phyloP scores from a whole-genome alignment of 129 eudicot species.

The Flaveria robusta region DNA sequence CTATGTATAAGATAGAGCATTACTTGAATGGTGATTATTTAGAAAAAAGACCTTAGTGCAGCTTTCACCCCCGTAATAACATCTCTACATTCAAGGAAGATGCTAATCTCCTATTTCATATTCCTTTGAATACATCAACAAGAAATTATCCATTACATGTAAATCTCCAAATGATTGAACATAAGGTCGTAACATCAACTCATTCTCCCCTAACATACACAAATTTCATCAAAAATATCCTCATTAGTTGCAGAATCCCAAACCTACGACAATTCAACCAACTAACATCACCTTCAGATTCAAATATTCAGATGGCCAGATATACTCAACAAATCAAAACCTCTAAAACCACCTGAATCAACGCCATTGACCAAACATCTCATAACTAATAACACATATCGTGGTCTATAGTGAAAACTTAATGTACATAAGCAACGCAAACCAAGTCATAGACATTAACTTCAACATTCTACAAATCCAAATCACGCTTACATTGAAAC shows the following conservation, averaged over 20 bases:
- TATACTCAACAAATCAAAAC: no score
- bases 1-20: not conserved
- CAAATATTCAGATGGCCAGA: not conserved
- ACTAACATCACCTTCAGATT: not conserved
- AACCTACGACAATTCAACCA: conserved; percentile 15
- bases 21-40: not conserved
- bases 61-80: conserved; percentile 5
- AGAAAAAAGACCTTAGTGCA: not conserved
- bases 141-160: conserved; percentile 7
- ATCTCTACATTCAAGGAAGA: not conserved
- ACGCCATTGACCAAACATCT: not conserved
- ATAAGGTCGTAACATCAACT: not conserved
- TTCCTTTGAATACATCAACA: not conserved
- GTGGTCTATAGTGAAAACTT: no score
- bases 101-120: conserved; percentile 9
- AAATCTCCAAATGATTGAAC: conserved; percentile 12
- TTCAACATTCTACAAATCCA: no score
- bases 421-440: no score
- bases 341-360: no score
- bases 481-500: conserved; percentile 59
- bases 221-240: conserved; percentile 1
- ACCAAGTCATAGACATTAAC: not conserved
- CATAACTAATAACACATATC: not conserved
- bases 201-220: conserved; percentile 7
- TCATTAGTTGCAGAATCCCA: not conserved